Evolutionary conservation across 2,329 filamentous ascomycete species (phyloP).

Genomic region (Colletotrichum liriopes): DNA sequence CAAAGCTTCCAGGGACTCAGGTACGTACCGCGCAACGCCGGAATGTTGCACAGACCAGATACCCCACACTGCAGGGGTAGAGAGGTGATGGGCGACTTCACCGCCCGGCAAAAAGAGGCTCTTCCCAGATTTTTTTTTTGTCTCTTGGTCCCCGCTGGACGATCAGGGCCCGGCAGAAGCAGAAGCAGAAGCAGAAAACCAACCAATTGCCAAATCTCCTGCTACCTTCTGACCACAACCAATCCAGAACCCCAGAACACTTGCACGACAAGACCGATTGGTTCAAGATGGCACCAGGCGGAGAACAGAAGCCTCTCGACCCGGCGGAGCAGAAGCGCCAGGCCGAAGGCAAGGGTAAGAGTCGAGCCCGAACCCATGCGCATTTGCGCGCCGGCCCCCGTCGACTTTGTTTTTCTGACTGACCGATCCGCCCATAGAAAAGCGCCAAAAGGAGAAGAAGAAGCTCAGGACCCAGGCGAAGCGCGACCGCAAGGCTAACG

Average conservation of each 20-base stretch:
- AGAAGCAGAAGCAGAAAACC: background rate
- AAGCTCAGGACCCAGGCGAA: slow-evolving; percentile 55
- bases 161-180: background rate
- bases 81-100: slow-evolving; percentile 25
- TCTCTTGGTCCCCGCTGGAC: slow-evolving; percentile 37
- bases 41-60: background rate
- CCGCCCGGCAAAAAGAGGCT: slow-evolving; percentile 52
- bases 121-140: slow-evolving; percentile 36
- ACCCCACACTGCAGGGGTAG: slow-evolving; percentile 23
- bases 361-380: background rate
- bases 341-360: slow-evolving; percentile 33
- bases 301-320: slow-evolving; percentile 4
- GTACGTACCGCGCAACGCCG: slow-evolving; percentile 2
- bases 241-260: background rate
- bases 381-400: background rate
- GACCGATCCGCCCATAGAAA: slow-evolving; percentile 46
- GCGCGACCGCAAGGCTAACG: slow-evolving; percentile 55
- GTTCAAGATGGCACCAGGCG: slow-evolving; percentile 20
- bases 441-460: slow-evolving; percentile 55
- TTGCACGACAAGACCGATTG: background rate
- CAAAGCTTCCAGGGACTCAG: slow-evolving; percentile 4
- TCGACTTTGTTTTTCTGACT: background rate
- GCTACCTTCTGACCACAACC: background rate
- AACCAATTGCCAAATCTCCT: background rate
- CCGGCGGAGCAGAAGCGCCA: slow-evolving; percentile 43